These are phyloP conservation scores for Oryza rufipogon DNA, from an alignment of 176 grass and related monocot species.

Conservation along the genomic window DNA sequence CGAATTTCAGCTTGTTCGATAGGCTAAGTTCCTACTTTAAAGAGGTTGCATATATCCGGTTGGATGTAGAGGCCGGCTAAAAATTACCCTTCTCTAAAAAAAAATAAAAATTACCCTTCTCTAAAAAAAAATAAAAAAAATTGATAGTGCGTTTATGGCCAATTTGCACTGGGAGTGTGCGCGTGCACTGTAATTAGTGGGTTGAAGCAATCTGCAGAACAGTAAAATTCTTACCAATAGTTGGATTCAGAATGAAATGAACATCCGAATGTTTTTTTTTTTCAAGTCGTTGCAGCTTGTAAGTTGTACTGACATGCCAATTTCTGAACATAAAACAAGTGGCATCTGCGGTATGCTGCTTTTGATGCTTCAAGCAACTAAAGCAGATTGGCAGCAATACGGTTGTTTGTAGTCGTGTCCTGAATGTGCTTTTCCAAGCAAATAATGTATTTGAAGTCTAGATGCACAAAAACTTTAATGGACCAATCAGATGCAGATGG, in stretches of 20 bases:
- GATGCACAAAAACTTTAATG: constrained; percentile 10
- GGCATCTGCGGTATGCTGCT: not conserved
- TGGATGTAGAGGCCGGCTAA: no score
- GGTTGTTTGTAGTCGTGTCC: not conserved
- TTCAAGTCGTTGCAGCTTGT: not conserved
- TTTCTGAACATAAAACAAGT: not conserved
- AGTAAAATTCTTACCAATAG: no score
- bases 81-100: no score
- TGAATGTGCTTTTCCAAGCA: not conserved
- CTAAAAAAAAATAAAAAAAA: no score
- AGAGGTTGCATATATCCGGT: no score
- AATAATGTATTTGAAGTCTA: constrained; percentile 12
- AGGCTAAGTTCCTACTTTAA: no score
- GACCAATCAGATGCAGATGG: not conserved
- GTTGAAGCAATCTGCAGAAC: no score
- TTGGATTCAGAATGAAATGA: not conserved
- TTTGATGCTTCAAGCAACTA: constrained; percentile 6
- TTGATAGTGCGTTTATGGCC: no score
- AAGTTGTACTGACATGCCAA: not conserved
- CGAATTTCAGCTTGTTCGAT: no score
- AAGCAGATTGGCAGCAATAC: not conserved
- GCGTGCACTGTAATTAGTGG: no score
- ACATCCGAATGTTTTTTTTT: not conserved
- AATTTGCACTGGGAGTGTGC: not conserved
- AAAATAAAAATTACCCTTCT: no score